Evolutionary conservation across 2,329 filamentous ascomycete species (phyloP).

Genomic region (Paraconiothyrium brasiliense): DNA sequence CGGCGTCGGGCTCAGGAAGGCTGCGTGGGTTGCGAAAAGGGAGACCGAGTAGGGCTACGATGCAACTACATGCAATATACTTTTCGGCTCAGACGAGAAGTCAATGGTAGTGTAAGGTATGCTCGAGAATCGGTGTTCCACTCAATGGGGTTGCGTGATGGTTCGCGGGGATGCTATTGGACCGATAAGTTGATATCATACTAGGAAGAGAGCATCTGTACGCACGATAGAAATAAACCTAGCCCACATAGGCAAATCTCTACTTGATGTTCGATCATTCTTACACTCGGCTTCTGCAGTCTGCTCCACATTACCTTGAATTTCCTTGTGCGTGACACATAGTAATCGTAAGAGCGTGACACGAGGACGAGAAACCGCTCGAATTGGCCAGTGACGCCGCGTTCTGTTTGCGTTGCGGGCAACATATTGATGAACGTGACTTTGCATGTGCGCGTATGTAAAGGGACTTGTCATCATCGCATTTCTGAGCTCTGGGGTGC

Average conservation of each 20-base stretch:
- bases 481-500: not conserved
- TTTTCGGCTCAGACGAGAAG: not conserved
- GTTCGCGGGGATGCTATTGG: too few species aligned
- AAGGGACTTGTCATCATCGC: not conserved
- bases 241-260: not conserved
- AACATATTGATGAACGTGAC: not conserved
- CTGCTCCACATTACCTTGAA: not conserved
- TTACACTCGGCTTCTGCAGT: not conserved
- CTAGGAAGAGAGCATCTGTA: too few species aligned
- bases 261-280: not conserved
- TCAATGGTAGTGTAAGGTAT: not conserved
- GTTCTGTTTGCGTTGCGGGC: not conserved
- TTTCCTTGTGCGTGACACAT: not conserved
- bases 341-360: not conserved
- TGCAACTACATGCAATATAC: not conserved
- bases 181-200: too few species aligned
- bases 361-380: not conserved
- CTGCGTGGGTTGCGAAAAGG: slow-evolving; percentile 30
- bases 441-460: not conserved
- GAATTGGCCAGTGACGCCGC: not conserved
- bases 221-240: too few species aligned
- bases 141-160: too few species aligned
- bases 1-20: slow-evolving; percentile 33
- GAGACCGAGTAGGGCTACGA: slow-evolving; percentile 9
- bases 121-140: not conserved